Evolutionary conservation across 768 basidiomycete genomes (phyloP), one percentile per base, ranked within the genome.

Genomic region (Amanita exitialis): DNA sequence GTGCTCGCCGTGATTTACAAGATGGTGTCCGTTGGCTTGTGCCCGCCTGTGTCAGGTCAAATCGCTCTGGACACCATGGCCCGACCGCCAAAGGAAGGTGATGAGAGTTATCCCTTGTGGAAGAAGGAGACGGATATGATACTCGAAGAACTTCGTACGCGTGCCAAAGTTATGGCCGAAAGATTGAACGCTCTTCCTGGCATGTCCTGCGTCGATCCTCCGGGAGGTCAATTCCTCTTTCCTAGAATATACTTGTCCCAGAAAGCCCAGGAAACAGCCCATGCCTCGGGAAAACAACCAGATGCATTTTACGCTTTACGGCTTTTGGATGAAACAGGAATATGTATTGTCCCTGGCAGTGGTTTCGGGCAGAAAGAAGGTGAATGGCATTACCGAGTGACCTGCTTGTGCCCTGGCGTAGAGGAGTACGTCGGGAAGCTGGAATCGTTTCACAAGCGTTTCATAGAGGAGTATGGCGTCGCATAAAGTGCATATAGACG

Each of bases 321-420:
- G 56, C 64, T 99, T 46, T 74, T 98, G 47, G 90, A 95, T 54
- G 76, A 77, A 65, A 93, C 91, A 0, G 92, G 92, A 3, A 96
- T 98, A 55, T 96, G 93, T 60, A 88, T 89, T 20, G 89, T 97
- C 4, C 90, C 93, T 4, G 95, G 95, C 0, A 84, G 82, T 45
- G 95, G 95, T 0, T 99, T 99, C 63, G 94, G 94, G 3, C 94
- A 97, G 71, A 85, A 77, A 66, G 82, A 86, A 46, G 91, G 87
- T 21, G 86, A 93, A 61, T 83, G 82, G 68, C 95, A 99, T 68
- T 86, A 96, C 62, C 72, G 95, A 30, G 68, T 97, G 64, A 99
- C 96, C 6, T 96, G 95, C 59, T 69, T 98, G 56, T 96, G 93
- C 60, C 93, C 92, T 1, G 91, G 90, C 36, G 90, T 91, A 15